Evolutionary conservation across 2,329 filamentous ascomycete species (phyloP).

Genomic region (Pseudogymnoascus sp.): DNA sequence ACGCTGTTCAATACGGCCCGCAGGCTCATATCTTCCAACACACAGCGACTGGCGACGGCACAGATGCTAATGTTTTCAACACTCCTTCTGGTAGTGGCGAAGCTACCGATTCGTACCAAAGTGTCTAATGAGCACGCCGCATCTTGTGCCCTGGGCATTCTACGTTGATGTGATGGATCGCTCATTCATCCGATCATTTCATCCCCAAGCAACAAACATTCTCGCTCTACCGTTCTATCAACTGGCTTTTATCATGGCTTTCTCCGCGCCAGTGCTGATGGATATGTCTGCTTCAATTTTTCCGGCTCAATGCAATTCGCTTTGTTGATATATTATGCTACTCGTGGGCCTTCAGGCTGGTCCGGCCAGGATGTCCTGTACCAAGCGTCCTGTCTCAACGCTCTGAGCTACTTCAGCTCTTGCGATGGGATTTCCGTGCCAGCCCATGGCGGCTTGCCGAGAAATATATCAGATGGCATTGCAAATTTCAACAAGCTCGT

Average conservation of each 20-base stretch:
- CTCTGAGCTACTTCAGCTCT: neutral
- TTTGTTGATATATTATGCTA: neutral
- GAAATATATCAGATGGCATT: neutral
- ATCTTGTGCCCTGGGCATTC: neutral
- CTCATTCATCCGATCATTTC: neutral
- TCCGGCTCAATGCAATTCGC: neutral
- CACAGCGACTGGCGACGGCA: neutral
- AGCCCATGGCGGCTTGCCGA: neutral
- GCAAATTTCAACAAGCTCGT: neutral
- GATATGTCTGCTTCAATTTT: neutral
- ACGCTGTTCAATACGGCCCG: neutral
- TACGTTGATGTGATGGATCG: neutral
- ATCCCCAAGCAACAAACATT: neutral
- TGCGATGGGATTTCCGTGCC: neutral
- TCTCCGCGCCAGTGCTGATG: neutral
- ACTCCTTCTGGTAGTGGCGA: neutral
- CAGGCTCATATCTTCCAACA: conserved; percentile 2
- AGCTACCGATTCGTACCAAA: neutral
- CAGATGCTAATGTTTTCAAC: neutral
- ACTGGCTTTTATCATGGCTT: neutral
- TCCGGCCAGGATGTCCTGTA: neutral
- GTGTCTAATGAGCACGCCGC: neutral
- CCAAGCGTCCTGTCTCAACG: neutral
- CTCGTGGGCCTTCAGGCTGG: neutral
- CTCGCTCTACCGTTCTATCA: neutral